Evolutionary conservation across 768 basidiomycete genomes (phyloP).

Genomic region (Kwoniella europaea): DNA sequence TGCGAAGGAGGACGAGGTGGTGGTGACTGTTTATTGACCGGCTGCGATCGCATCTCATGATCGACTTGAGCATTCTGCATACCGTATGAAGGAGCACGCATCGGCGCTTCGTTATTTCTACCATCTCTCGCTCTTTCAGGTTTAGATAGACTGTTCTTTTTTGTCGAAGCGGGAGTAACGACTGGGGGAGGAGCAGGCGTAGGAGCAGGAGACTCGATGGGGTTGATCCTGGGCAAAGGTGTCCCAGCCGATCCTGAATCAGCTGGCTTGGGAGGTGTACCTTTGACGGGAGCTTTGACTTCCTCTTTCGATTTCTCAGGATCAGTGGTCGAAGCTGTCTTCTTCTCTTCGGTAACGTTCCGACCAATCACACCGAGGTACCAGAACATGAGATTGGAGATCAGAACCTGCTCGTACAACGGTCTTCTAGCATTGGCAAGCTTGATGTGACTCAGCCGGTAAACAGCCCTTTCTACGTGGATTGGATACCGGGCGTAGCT

Average conservation of each 20-base stretch:
- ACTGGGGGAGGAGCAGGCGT: constrained; percentile 10
- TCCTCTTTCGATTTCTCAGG: constrained; percentile 43
- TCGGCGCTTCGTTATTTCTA: constrained; percentile 81
- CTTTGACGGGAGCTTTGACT: constrained; percentile 44
- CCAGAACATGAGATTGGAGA: constrained; percentile 76
- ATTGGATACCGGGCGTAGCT: constrained; percentile 86
- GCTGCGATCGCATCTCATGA: constrained; percentile 64
- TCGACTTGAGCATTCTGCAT: constrained; percentile 93
- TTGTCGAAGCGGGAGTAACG: constrained; percentile 21
- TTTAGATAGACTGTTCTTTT: constrained; percentile 63
- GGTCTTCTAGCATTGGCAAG: constrained; percentile 95
- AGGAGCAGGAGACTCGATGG: constrained; percentile 17
- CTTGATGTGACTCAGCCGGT: constrained; percentile 97
- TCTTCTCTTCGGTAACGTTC: constrained; percentile 64
- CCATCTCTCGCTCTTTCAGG: constrained; percentile 72
- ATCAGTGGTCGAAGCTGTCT: constrained; percentile 35
- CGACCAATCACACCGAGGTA: constrained; percentile 98
- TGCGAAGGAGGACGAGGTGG: constrained; percentile 27
- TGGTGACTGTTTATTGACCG: constrained; percentile 18
- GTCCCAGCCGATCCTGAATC: constrained; percentile 47
- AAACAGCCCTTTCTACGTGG: constrained; percentile 97
- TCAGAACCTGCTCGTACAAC: constrained; percentile 85
- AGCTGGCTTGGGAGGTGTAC: constrained; percentile 44
- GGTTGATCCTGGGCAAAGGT: constrained; percentile 11
- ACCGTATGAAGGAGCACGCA: constrained; percentile 88